Base-by-base conservation (phyloP, 768 basidiomycete species). In the Boletus insuetus region DNA sequence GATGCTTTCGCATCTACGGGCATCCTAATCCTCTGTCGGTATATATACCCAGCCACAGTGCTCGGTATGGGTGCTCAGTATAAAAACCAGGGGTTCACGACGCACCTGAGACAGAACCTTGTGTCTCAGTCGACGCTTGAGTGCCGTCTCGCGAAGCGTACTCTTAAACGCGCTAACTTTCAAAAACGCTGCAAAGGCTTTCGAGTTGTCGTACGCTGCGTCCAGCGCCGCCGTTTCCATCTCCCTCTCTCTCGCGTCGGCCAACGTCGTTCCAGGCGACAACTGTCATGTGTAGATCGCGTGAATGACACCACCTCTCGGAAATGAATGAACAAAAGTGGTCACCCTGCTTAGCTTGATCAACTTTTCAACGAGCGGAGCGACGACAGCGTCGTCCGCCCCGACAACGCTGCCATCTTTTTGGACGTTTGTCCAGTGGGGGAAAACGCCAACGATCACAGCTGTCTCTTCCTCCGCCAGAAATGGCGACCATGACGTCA, bases 51-150 rank as follows among this genome's bases (percentile, higher is more conserved):
- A 35, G 12, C 11, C 14, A 29, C 20, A 32, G 12, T 13, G 37
- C 34, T 47, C 16, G 14, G 31, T 3, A 13, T 34, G 14, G 31
- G 41, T 8, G 5, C 4, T 20, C 17, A 4, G n/a, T 43, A 26
- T 6, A 12, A 20, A 11, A 17, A 14, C 3, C 5, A 35, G 4
- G 45, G 4, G 8, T 14, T 59, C 3, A 73, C 5, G 47, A 58
- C 70, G 52, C 53, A 78, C 77, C 54, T 75, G 74, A n/a, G 77
- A 71, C 19, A 78, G 59, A 34, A 79, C 69, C 44, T 49, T 74
- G 69, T 62, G 64, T 56, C 41, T 68, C 35, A 53, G 52, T 61
- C 60, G 71, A 51, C 55, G 61, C 51, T 54, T 72, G 59, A 63
- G 62, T 49, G 3, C 64, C 22, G 34, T 38, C 45, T 65, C 51